Evolutionary conservation across 768 basidiomycete species (phyloP).

Genomic region (Kwoniella botswanensis): DNA sequence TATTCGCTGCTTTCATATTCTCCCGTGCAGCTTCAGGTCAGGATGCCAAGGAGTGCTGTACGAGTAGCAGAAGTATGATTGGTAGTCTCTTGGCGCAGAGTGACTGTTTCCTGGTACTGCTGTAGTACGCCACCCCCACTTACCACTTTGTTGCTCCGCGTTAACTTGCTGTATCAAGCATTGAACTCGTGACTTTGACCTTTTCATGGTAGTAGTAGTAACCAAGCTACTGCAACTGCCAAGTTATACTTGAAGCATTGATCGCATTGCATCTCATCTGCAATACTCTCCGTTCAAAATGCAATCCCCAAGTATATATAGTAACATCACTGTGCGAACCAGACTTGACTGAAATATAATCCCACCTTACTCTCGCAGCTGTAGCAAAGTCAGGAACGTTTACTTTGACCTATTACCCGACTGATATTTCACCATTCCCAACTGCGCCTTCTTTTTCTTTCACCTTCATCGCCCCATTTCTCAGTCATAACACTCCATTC

Average conservation of each 20-base stretch:
- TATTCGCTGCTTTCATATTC: no score
- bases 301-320: not conserved
- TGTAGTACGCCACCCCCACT: conserved; percentile 6
- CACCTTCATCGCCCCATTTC: conserved; percentile 8
- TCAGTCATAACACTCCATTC: not conserved
- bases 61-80: no score
- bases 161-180: not conserved
- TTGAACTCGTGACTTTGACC: not conserved
- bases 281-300: not conserved
- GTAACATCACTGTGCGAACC: not conserved
- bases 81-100: no score
- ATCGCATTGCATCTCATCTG: not conserved
- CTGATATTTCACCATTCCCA: conserved; percentile 4
- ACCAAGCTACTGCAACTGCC: not conserved
- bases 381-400: conserved; percentile 8
- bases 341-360: not conserved
- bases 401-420: conserved; percentile 6
- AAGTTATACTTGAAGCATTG: not conserved
- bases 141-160: not conserved
- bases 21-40: no score
- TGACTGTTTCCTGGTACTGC: no score
- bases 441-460: not conserved
- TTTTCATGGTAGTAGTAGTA: not conserved
- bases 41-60: no score
- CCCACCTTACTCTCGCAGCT: not conserved